phyloP scores from a whole-genome alignment of 1,139 yeast species.

The Nakaseomyces nivariensis region DNA sequence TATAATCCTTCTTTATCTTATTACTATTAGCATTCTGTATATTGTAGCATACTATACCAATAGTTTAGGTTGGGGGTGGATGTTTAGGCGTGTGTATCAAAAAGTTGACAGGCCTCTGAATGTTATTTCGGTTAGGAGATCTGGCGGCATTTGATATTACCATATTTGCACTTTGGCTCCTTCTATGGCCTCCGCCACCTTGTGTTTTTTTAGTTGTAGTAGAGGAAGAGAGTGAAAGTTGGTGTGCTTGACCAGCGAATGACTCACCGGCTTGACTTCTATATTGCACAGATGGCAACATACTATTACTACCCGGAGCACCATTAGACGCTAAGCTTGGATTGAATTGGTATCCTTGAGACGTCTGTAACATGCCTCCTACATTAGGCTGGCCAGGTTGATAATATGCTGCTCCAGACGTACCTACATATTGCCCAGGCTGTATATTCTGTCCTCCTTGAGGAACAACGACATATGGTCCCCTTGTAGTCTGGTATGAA shows the following conservation, averaged over 20 bases:
- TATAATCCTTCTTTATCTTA: too few relatives aligned
- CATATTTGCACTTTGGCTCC: conserved; percentile 24
- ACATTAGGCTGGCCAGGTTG: background rate
- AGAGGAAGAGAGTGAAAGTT: conserved; percentile 5
- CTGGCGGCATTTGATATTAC: conserved; percentile 8
- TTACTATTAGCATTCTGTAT: too few relatives aligned
- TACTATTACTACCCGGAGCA: background rate
- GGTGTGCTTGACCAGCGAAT: background rate
- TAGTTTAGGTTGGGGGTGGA: conserved; percentile 25
- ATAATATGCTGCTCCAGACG: background rate
- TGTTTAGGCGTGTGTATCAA: conserved; percentile 26
- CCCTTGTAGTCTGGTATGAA: background rate
- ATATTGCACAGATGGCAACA: background rate
- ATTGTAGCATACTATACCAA: conserved; percentile 4
- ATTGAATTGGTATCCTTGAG: background rate
- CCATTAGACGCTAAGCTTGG: background rate
- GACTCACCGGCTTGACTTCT: background rate
- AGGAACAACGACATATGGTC: background rate
- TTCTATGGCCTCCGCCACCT: conserved; percentile 14
- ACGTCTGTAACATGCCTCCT: background rate
- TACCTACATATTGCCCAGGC: background rate
- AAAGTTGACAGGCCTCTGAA: conserved; percentile 22
- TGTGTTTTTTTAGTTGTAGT: conserved; percentile 1
- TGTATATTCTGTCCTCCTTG: background rate
- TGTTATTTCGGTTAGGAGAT: conserved; percentile 14